phyloP scores from a whole-genome alignment of 177 flowering plant genomes.

The Vitis hybrid region DNA sequence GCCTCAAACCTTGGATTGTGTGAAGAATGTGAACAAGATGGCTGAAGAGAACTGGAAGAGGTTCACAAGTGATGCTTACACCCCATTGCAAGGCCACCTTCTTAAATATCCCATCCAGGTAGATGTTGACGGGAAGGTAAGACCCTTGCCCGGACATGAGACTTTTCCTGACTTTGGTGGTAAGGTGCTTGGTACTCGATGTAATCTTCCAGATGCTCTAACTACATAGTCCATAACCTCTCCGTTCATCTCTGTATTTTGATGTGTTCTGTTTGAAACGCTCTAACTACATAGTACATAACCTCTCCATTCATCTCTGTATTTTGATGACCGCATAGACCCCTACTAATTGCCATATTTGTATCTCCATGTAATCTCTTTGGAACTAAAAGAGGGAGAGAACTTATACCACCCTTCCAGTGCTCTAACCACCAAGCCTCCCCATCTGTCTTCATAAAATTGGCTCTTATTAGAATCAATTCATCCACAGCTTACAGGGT shows the following conservation, averaged over 20 bases:
- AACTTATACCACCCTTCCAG: too few relatives aligned
- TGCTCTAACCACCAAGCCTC: too few relatives aligned
- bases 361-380: too few relatives aligned
- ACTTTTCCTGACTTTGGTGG: constrained; percentile 65
- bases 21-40: constrained; percentile 42
- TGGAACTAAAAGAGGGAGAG: too few relatives aligned
- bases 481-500: too few relatives aligned
- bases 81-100: constrained; percentile 55
- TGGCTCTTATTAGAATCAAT: too few relatives aligned
- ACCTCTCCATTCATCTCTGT: not conserved
- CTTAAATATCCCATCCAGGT: constrained; percentile 56
- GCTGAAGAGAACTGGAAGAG: constrained; percentile 60
- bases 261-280: not conserved
- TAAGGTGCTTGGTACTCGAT: constrained; percentile 47
- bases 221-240: constrained; percentile 38
- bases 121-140: constrained; percentile 44
- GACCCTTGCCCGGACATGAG: constrained; percentile 50
- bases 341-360: not conserved
- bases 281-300: constrained; percentile 50
- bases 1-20: constrained; percentile 45
- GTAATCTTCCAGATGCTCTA: constrained; percentile 58
- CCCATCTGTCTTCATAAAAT: too few relatives aligned
- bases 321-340: not conserved
- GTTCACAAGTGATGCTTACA: constrained; percentile 31
- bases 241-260: not conserved